A percentile compares a stretch with the other conserved stretches of the same genome.
Evolutionary conservation across 306 rosid genomes (phyloP).

Genomic region (Luffa aegyptiaca): DNA sequence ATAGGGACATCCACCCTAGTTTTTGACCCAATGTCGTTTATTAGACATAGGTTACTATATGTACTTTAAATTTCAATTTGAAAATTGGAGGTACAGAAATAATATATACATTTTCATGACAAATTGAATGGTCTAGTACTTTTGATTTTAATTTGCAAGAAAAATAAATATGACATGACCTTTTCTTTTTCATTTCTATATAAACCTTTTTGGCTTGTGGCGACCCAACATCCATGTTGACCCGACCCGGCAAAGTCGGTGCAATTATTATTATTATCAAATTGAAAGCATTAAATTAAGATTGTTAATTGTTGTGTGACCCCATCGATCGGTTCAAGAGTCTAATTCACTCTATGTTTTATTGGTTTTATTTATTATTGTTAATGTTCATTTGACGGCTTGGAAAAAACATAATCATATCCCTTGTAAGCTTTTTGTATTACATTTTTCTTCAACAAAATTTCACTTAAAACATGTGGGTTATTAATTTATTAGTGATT

Average conservation of each 20-base stretch:
- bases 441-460: not conserved
- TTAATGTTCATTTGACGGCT: not conserved
- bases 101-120: not conserved
- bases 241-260: not conserved
- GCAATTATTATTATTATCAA: not conserved
- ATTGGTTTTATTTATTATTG: not conserved
- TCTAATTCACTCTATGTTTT: not conserved
- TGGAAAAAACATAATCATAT: not conserved
- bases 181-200: not conserved
- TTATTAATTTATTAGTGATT: not conserved
- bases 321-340: not conserved
- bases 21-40: not conserved
- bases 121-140: too few species aligned
- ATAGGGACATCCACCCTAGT: not conserved
- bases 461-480: not conserved
- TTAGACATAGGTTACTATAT: not conserved
- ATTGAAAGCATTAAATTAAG: not conserved
- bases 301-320: not conserved
- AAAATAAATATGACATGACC: not conserved
- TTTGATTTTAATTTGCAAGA: not conserved
- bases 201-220: not conserved
- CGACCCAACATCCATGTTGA: not conserved
- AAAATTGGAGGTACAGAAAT: not conserved
- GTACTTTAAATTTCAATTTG: not conserved
- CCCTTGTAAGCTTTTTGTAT: not conserved